Evolutionary conservation across 176 grass and related monocot species (phyloP).

Genomic region (Phoenix roebelenii): DNA sequence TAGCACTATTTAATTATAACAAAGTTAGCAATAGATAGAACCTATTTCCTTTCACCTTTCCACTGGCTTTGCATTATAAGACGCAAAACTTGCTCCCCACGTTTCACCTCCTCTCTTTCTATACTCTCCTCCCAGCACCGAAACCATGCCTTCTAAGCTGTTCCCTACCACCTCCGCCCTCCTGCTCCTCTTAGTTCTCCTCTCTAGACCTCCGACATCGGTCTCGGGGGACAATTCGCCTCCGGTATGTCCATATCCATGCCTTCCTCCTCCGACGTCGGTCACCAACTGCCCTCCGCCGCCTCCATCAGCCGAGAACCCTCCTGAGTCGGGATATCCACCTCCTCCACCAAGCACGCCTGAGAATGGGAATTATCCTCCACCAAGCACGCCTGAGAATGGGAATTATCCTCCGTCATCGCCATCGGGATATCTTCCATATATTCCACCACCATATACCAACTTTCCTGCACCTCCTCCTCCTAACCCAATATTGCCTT

Average conservation of each 20-base stretch:
- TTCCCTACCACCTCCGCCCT: neutral
- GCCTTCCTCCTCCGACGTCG: conserved; percentile 39
- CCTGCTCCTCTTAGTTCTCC: conserved; percentile 15
- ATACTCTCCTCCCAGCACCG: neutral
- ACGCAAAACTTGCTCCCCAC: neutral
- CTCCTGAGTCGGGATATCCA: conserved; percentile 6
- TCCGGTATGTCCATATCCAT: conserved; percentile 60
- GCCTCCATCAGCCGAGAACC: conserved; percentile 4
- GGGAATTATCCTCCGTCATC: conserved; percentile 29
- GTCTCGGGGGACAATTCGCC: conserved; percentile 21
- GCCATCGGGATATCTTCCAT: conserved; percentile 26
- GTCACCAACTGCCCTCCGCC: conserved; percentile 37
- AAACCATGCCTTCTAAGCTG: neutral
- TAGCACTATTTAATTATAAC: no score
- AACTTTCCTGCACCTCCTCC: conserved; percentile 39
- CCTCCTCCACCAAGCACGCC: conserved; percentile 8
- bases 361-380: conserved; percentile 45
- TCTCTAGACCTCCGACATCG: neutral
- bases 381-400: conserved; percentile 26
- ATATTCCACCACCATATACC: conserved; percentile 28
- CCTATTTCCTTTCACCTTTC: neutral
- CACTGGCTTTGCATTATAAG: neutral
- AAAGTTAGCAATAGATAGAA: no score
- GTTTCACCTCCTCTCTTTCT: neutral
- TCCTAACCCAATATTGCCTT: conserved; percentile 70